phyloP scores from a whole-genome alignment of 768 basidiomycete species.

The Mycena alexandri region DNA sequence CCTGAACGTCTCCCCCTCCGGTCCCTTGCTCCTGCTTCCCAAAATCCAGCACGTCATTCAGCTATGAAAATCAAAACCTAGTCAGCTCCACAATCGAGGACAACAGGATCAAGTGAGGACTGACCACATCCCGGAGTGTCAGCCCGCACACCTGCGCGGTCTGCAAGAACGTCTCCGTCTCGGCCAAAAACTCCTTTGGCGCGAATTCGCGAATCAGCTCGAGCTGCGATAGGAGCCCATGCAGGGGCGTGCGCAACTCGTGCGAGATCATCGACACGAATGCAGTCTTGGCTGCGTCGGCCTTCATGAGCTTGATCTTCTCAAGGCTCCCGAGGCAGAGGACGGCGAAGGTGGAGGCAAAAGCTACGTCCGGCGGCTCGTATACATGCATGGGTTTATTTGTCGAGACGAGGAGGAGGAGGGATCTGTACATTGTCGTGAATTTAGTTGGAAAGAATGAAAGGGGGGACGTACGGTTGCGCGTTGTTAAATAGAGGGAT shows the following conservation, averaged over 20 bases:
- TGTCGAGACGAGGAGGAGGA: slow-evolving; percentile 21
- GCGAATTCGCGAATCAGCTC: slow-evolving; percentile 28
- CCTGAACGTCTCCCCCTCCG: slow-evolving; percentile 11
- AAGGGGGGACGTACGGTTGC: slow-evolving; percentile 8
- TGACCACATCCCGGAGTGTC: slow-evolving; percentile 22
- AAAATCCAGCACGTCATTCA: slow-evolving; percentile 26
- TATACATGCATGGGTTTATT: slow-evolving; percentile 2
- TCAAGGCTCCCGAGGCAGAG: slow-evolving; percentile 25
- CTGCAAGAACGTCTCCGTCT: slow-evolving; percentile 21
- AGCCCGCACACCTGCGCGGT: slow-evolving; percentile 25
- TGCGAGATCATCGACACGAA: slow-evolving; percentile 22
- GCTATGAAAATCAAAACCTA: background rate
- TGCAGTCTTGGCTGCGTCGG: slow-evolving; percentile 23
- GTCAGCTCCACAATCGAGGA: too few species aligned
- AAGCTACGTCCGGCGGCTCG: slow-evolving; percentile 20
- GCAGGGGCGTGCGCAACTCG: slow-evolving; percentile 22
- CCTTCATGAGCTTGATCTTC: slow-evolving; percentile 25
- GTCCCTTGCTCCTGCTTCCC: slow-evolving; percentile 22
- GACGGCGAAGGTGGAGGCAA: slow-evolving; percentile 23
- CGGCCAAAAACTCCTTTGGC: slow-evolving; percentile 17
- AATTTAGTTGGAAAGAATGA: background rate
- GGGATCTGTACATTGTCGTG: background rate
- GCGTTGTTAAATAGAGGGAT: slow-evolving; percentile 21
- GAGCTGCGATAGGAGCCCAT: slow-evolving; percentile 26
- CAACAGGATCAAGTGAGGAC: background rate